Evolutionary conservation across 768 basidiomycete species (phyloP).

Genomic region (Epithele typhae): DNA sequence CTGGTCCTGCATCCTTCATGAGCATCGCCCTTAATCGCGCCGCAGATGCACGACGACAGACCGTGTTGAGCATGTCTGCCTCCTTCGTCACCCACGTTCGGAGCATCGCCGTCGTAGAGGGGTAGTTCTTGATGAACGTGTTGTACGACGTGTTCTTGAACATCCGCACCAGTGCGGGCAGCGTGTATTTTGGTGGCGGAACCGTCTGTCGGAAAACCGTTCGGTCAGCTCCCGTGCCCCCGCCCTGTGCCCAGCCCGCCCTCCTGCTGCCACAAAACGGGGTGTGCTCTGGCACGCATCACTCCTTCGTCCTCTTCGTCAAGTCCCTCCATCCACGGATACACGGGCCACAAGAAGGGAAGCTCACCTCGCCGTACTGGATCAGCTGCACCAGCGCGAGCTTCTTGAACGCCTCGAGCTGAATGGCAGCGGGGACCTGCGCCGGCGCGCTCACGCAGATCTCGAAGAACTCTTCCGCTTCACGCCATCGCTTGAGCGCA

Average conservation of each 20-base stretch:
- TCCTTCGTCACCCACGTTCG: slow-evolving; percentile 52
- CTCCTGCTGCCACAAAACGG: too few species aligned
- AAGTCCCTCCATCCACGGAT: neutral
- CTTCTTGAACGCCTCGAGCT: slow-evolving; percentile 87
- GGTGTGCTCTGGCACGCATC: too few species aligned
- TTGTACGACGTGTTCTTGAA: slow-evolving; percentile 71
- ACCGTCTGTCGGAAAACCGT: slow-evolving; percentile 26
- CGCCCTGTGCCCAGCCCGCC: neutral
- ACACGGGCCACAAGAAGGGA: neutral
- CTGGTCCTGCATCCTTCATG: slow-evolving; percentile 47
- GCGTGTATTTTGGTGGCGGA: slow-evolving; percentile 71
- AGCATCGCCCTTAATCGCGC: neutral
- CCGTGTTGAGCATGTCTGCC: slow-evolving; percentile 43
- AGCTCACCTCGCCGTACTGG: slow-evolving; percentile 63
- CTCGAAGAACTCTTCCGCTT: slow-evolving; percentile 78
- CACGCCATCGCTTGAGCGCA: slow-evolving; percentile 59
- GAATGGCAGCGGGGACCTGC: slow-evolving; percentile 59
- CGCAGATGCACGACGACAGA: slow-evolving; percentile 26
- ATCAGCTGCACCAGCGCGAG: slow-evolving; percentile 76
- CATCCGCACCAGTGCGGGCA: slow-evolving; percentile 49
- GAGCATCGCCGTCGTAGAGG: slow-evolving; percentile 44
- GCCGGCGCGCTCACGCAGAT: slow-evolving; percentile 55
- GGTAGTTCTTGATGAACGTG: slow-evolving; percentile 61
- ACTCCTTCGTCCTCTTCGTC: too few species aligned
- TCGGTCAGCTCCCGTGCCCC: too few species aligned